phyloP scores from a whole-genome alignment of 441 rosid species.

The Adansonia gregorii region DNA sequence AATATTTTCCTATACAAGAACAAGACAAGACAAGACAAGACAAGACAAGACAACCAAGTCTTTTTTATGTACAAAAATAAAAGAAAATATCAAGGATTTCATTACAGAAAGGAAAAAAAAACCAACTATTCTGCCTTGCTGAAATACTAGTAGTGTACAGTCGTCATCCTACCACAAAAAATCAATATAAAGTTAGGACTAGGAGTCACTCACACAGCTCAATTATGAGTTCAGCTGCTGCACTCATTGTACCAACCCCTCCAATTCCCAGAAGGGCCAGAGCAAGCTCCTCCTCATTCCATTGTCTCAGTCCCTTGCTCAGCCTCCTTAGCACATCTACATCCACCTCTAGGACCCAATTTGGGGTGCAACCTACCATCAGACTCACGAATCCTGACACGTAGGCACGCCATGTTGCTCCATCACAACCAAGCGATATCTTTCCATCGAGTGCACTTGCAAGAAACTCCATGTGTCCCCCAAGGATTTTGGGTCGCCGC shows the following conservation, averaged over 20 bases:
- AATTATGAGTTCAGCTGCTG: constrained; percentile 58
- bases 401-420: constrained; percentile 65
- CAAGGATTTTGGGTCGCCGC: constrained; percentile 60
- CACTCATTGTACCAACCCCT: constrained; percentile 57
- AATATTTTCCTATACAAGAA: background rate
- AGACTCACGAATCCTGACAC: constrained; percentile 64
- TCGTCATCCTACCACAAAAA: constrained; percentile 20
- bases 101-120: background rate
- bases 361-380: constrained; percentile 66
- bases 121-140: constrained; percentile 11
- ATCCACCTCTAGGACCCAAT: constrained; percentile 67
- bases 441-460: constrained; percentile 71
- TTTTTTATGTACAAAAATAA: constrained; percentile 20
- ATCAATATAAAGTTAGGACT: background rate
- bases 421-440: constrained; percentile 66
- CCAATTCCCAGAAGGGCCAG: constrained; percentile 62
- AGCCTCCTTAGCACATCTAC: constrained; percentile 62
- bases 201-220: constrained; percentile 37
- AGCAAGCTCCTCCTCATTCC: constrained; percentile 74
- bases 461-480: constrained; percentile 64
- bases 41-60: background rate
- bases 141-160: constrained; percentile 14
- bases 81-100: constrained; percentile 16
- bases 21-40: too few relatives aligned
- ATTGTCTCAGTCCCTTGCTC: constrained; percentile 62